phyloP scores from a whole-genome alignment of 495 filamentous ascomycete species.

The Neurospora cerealis region DNA sequence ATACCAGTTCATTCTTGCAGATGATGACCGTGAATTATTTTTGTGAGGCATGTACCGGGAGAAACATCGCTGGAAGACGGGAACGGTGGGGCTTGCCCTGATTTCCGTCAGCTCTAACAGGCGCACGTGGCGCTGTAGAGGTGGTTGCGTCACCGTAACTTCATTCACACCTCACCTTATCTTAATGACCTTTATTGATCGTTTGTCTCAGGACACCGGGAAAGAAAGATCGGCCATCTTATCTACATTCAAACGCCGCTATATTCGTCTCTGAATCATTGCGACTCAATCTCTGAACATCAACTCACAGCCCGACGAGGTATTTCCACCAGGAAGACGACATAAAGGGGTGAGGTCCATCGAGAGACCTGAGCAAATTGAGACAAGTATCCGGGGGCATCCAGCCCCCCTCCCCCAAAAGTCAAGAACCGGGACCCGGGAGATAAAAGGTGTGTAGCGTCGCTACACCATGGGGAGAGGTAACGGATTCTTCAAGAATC shows the following conservation, averaged over 20 bases:
- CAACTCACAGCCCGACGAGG: not conserved
- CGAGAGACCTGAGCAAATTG: not conserved
- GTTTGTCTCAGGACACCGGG: not conserved
- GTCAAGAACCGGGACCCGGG: not conserved
- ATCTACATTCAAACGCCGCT: not conserved
- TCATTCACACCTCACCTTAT: not conserved
- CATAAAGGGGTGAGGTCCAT: not conserved
- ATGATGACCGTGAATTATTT: not conserved
- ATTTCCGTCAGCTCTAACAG: not conserved
- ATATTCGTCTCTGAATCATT: not conserved
- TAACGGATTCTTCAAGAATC: not conserved
- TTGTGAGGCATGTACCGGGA: not conserved
- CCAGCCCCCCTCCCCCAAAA: not conserved
- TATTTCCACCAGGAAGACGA: not conserved
- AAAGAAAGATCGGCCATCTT: not conserved
- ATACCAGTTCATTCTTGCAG: not conserved
- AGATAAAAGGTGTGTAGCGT: not conserved
- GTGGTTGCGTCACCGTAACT: not conserved
- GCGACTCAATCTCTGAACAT: not conserved
- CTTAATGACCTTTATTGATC: not conserved
- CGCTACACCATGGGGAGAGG: not conserved
- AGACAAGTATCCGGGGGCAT: not conserved
- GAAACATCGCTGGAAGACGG: not conserved
- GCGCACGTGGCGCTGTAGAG: not conserved
- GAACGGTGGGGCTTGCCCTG: not conserved